Conservation (phyloP, 768 basidiomycete genomes). For the Hydnum rufescens region DNA sequence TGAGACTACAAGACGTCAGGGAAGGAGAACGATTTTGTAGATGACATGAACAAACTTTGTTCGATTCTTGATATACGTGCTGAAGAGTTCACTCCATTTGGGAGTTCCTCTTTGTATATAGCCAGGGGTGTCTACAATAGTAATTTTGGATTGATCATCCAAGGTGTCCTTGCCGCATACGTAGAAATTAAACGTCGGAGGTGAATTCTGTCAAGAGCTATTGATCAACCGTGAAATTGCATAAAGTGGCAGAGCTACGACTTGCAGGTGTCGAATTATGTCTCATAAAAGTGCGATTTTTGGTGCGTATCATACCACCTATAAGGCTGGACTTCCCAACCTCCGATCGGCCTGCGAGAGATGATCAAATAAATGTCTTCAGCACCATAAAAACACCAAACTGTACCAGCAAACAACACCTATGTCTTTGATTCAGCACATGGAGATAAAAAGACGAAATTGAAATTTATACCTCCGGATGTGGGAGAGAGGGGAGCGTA, state of each 20-base stretch:
- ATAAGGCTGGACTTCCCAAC: neutral
- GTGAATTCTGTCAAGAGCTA: no score
- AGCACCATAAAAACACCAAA: no score
- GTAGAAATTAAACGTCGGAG: neutral
- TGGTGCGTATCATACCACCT: neutral
- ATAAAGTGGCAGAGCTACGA: no score
- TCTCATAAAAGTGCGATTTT: no score
- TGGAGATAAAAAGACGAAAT: neutral
- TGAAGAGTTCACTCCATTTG: slow-evolving; percentile 57
- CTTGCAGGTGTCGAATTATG: no score
- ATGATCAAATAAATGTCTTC: no score
- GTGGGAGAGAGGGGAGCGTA: neutral
- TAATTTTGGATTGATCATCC: neutral
- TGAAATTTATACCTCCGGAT: neutral
- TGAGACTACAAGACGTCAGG: neutral
- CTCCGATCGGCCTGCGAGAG: neutral
- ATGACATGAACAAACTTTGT: slow-evolving; percentile 29
- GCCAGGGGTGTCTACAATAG: slow-evolving; percentile 58
- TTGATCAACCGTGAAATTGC: no score
- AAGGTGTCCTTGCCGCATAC: neutral
- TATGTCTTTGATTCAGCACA: no score
- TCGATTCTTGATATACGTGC: slow-evolving; percentile 40
- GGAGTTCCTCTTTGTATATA: slow-evolving; percentile 54
- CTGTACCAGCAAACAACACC: no score
- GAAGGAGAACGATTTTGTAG: neutral